Percentiles rank a stretch among this genome's conserved stretches.
These are phyloP conservation scores for Sarocladium strictum DNA, from an alignment of 2,329 filamentous ascomycete genomes.

Conservation along the genomic window DNA sequence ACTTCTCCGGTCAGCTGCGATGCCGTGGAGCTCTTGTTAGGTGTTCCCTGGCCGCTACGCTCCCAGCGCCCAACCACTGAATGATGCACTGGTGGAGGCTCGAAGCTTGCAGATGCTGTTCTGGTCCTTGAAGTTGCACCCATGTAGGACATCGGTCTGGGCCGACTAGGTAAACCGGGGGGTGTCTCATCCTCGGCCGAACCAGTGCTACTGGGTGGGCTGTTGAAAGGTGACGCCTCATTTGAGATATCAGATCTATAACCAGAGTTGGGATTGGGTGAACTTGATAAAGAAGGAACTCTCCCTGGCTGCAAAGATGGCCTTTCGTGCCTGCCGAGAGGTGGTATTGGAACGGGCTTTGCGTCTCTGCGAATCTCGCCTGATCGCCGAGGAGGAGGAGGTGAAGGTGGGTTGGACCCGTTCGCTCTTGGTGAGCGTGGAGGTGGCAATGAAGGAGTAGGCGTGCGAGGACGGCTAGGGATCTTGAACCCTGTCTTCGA, in stretches of 20 bases:
- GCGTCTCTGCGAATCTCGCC: constrained; percentile 46
- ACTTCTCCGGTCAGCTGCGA: constrained; percentile 37
- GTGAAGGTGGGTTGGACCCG: constrained; percentile 51
- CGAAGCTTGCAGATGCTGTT: constrained; percentile 27
- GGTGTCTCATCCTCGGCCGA: constrained; percentile 42
- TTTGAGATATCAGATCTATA: constrained; percentile 21
- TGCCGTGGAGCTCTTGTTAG: constrained; percentile 28
- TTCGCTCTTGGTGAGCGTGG: constrained; percentile 40
- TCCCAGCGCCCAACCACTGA: constrained; percentile 36
- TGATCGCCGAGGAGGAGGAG: constrained; percentile 58
- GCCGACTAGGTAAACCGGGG: constrained; percentile 43
- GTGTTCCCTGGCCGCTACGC: constrained; percentile 34
- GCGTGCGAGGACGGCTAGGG: constrained; percentile 50
- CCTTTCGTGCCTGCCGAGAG: not conserved
- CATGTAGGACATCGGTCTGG: constrained; percentile 35
- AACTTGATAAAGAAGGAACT: not conserved
- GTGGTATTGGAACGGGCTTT: constrained; percentile 21
- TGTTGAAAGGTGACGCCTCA: constrained; percentile 74
- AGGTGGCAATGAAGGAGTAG: constrained; percentile 31
- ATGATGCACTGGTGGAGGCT: constrained; percentile 49
- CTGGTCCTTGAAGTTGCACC: constrained; percentile 17
- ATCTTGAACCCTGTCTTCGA: constrained; percentile 42
- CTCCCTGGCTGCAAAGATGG: not conserved
- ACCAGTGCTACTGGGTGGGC: constrained; percentile 69
- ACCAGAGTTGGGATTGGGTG: not conserved